Evolutionary conservation across 257 asterid species (phyloP), one percentile per base, ranked within the genome.

Genomic region (Thymus quinquecostatus): DNA sequence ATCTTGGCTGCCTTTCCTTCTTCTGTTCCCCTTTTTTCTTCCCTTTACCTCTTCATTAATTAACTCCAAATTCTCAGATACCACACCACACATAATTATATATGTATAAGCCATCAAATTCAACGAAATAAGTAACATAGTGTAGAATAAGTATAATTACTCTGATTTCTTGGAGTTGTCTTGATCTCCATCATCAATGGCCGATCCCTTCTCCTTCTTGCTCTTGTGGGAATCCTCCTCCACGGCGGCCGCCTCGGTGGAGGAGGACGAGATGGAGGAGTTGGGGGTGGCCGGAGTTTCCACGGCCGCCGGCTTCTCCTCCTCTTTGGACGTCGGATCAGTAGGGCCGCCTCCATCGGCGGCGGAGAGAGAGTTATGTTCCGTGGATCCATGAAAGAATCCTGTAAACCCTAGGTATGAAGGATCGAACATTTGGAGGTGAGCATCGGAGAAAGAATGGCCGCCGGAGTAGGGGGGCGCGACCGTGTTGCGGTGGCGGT

Each of bases 1-100:
- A 85, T 47, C 89, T 72, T n/a, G 86, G 84, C 67, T 80, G 88
- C 47, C 70, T 84, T 76, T 88, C 86, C 81, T 85, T 86, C 86
- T 88, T 85, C 82, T 51, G 3, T 12, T 88, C 96, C 13, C 78
- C 89, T 69, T 87, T 86, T 84, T 90, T 90, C 84, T 88, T 91
- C 48, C 75, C 74, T 78, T 88, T 90, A 47, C 53, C 86, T 81
- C 89, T 80, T 33, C 1, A 60, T 55, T 82, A 45, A 62, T 59
- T 56, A 44, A 44, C 9, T 44, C 12, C 49, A 44, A 7, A 44
- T 44, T 7, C 1, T 7, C 6, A 44, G 2, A 44, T 44, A 1
- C 49, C 10, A 7, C 1, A 7, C 44, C 44, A 2, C 44, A 38
- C 44, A 38, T 3, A 3, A 3, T 38, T 2, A 38, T 38, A 38